phyloP scores from a whole-genome alignment of 1,139 yeast genomes.

The Yamadazyma dendronema region DNA sequence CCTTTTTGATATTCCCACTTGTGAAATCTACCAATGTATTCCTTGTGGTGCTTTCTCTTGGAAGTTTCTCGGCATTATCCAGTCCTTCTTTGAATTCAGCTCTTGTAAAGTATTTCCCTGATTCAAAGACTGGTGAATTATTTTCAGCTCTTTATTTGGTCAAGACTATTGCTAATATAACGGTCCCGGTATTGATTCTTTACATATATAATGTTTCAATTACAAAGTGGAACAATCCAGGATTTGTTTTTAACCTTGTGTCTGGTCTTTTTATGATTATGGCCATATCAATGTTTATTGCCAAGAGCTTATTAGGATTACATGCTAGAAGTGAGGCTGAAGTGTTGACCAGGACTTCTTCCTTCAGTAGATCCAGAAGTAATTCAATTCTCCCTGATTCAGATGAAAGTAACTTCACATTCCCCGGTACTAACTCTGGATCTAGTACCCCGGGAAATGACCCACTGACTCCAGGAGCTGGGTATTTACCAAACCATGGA shows the following conservation, averaged over 20 bases:
- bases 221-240: slow-evolving; percentile 18
- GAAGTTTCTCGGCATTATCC: slow-evolving; percentile 42
- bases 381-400: slow-evolving; percentile 4
- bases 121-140: slow-evolving; percentile 38
- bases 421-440: too few relatives aligned
- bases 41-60: slow-evolving; percentile 18
- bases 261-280: slow-evolving; percentile 9
- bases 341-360: slow-evolving; percentile 19
- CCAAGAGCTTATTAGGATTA: slow-evolving; percentile 17
- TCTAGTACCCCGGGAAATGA: too few relatives aligned
- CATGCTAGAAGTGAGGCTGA: slow-evolving; percentile 9
- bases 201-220: slow-evolving; percentile 26
- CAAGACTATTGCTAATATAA: slow-evolving; percentile 26
- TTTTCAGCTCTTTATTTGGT: slow-evolving; percentile 38
- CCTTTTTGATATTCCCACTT: slow-evolving; percentile 28
- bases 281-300: slow-evolving; percentile 11
- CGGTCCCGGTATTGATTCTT: slow-evolving; percentile 27
- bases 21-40: slow-evolving; percentile 16
- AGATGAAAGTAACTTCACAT: too few relatives aligned
- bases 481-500: too few relatives aligned
- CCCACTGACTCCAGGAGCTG: too few relatives aligned
- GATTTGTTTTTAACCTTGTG: slow-evolving; percentile 15
- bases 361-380: slow-evolving; percentile 12
- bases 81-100: slow-evolving; percentile 35
- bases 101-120: slow-evolving; percentile 38